A percentile compares a stretch with the other conserved stretches of the same genome.
phyloP scores from a whole-genome alignment of 176 grass and related monocot genomes.

The Bromus sterilis region DNA sequence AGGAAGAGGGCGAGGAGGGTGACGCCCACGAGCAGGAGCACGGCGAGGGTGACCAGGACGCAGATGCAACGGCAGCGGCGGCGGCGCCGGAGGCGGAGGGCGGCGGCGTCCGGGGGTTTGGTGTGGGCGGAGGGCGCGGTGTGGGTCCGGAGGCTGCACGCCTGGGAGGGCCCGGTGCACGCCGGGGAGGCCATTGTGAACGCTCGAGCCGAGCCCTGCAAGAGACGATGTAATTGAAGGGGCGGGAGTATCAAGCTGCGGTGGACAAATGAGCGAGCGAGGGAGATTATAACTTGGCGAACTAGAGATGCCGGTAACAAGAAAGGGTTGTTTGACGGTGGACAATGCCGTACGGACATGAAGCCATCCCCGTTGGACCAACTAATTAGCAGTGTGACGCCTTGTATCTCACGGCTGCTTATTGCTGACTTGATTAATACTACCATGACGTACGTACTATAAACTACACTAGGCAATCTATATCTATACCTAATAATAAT shows the following conservation, averaged over 20 bases:
- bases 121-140: background rate
- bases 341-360: background rate
- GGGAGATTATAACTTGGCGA: background rate
- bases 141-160: background rate
- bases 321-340: background rate
- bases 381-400: no score
- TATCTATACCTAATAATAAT: no score
- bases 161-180: background rate
- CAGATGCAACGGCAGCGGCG: conserved; percentile 9
- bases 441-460: no score
- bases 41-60: background rate
- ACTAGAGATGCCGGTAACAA: background rate
- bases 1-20: conserved; percentile 47
- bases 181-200: background rate
- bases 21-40: conserved; percentile 28
- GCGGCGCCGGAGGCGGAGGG: background rate
- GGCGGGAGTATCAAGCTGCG: background rate
- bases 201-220: background rate
- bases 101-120: background rate
- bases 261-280: background rate
- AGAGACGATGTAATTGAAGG: background rate
- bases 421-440: no score
- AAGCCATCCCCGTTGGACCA: no score
- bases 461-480: no score
- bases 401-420: no score